phyloP scores from a whole-genome alignment of 176 grass and related monocot species.

The Musa troglodytarum region DNA sequence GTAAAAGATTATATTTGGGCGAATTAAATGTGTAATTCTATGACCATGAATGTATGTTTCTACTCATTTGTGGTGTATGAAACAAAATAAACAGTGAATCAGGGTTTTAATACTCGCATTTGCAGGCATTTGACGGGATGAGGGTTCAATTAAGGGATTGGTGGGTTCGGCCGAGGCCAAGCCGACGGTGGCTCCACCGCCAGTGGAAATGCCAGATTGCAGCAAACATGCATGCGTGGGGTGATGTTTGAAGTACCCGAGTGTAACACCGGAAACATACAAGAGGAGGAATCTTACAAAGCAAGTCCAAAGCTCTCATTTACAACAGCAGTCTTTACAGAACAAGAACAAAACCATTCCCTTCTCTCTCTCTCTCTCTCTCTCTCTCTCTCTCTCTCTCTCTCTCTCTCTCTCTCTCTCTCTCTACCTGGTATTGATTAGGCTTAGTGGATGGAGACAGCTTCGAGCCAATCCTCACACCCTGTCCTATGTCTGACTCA shows the following conservation, averaged over 20 bases:
- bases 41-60: too few relatives aligned
- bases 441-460: conserved; percentile 5
- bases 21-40: too few relatives aligned
- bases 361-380: neutral
- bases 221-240: neutral
- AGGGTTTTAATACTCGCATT: neutral
- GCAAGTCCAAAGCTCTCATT: neutral
- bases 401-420: neutral
- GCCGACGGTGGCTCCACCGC: conserved; percentile 7
- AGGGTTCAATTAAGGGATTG: neutral
- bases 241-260: too few relatives aligned
- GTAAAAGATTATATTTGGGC: too few relatives aligned
- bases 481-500: too few relatives aligned
- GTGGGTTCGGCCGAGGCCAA: neutral
- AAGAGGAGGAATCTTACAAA: neutral
- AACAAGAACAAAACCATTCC: too few relatives aligned
- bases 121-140: neutral
- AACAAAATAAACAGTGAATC: neutral
- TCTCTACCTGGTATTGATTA: neutral
- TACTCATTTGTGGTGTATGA: neutral
- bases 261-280: neutral
- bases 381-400: neutral
- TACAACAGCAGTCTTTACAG: too few relatives aligned
- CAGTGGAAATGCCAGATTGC: conserved; percentile 1
- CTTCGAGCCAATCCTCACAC: conserved; percentile 9